Conservation (phyloP, 164 flowering plant species). For the Stephania cephalantha region DNA sequence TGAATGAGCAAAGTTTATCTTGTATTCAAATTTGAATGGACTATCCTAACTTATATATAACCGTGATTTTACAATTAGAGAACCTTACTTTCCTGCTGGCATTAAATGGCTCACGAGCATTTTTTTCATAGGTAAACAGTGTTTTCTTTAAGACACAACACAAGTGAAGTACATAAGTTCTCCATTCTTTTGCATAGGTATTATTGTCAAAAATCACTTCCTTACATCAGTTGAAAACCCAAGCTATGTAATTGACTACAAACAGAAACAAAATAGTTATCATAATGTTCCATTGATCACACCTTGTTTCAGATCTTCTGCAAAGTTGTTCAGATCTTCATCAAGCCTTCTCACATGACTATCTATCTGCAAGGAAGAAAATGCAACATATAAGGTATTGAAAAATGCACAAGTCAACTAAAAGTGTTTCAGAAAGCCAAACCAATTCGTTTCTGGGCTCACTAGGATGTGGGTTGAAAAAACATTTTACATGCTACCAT, state of each 20-base stretch:
- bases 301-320: constrained; percentile 99
- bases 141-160: neutral
- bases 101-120: neutral
- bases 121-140: neutral
- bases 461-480: neutral
- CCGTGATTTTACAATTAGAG: neutral
- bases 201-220: neutral
- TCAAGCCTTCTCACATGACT: constrained; percentile 95
- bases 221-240: neutral
- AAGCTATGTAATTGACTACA: neutral
- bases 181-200: neutral
- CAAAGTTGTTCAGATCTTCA: constrained; percentile 86
- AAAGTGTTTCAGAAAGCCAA: neutral
- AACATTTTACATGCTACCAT: neutral
- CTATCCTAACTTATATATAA: neutral
- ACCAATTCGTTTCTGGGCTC: neutral
- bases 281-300: constrained; percentile 5
- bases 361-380: constrained; percentile 62
- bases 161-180: neutral
- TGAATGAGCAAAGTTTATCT: neutral
- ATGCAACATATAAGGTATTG: neutral
- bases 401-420: neutral
- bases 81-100: neutral
- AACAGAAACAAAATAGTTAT: neutral
- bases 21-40: neutral